Conservation (phyloP, 345 rosid genomes). For the Eucalyptus sp. region DNA sequence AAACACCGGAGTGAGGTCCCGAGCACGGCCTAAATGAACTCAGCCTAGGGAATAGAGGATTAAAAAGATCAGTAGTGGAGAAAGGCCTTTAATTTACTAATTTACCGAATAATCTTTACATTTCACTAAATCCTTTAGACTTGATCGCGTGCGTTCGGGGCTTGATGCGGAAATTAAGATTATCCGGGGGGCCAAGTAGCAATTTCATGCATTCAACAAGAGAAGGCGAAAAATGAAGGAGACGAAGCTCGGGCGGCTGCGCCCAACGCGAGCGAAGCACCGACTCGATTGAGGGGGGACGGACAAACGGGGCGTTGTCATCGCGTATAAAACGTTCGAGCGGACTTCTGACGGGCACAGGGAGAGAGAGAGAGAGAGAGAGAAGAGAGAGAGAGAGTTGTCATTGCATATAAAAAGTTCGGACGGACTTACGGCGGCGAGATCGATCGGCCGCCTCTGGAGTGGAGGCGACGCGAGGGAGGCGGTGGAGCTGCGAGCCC, state of each 20-base stretch:
- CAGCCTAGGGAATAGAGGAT: accelerated
- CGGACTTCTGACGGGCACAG: not conserved
- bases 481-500: not conserved
- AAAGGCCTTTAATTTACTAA: no score
- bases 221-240: no score
- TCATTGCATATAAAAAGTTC: not conserved
- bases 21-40: no score
- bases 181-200: no score
- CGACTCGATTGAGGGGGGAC: not conserved
- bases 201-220: not conserved
- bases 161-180: no score
- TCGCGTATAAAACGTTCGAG: not conserved
- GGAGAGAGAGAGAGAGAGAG: not conserved
- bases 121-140: no score
- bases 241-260: not conserved
- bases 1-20: accelerated
- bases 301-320: not conserved
- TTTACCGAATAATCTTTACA: accelerated
- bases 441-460: not conserved
- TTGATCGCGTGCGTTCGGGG: accelerated
- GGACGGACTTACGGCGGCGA: not conserved
- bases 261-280: not conserved
- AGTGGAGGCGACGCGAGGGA: not conserved
- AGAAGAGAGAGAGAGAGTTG: not conserved
- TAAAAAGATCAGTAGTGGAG: accelerated